phyloP scores from a whole-genome alignment of 768 basidiomycete species.

The Pisolithus marmoratus region DNA sequence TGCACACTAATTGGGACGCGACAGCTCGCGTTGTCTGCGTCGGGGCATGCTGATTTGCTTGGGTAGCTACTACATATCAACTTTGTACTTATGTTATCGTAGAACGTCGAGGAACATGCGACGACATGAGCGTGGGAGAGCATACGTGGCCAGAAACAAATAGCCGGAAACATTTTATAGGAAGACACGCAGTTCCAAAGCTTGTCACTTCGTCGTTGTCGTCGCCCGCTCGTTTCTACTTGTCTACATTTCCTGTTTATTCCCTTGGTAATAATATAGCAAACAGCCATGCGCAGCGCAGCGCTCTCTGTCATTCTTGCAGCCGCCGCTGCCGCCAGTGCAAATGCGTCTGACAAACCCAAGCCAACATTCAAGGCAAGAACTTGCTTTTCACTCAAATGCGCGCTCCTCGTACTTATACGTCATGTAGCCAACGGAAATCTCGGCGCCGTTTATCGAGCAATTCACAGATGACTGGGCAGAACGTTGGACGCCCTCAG shows the following conservation, averaged over 20 bases:
- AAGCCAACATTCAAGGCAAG: constrained; percentile 66
- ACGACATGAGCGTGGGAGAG: constrained; percentile 31
- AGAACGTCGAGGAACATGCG: neutral
- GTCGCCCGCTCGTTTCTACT: constrained; percentile 33
- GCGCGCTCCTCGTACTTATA: neutral
- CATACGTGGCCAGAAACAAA: constrained; percentile 41
- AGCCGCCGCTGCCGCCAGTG: constrained; percentile 57
- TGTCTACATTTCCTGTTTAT: constrained; percentile 3
- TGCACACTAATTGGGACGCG: constrained; percentile 6
- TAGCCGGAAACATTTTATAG: constrained; percentile 32
- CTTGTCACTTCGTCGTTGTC: constrained; percentile 18
- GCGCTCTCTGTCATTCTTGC: constrained; percentile 70
- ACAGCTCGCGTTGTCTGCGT: constrained; percentile 88
- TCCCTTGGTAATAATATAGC: constrained; percentile 55
- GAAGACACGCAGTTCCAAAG: constrained; percentile 10
- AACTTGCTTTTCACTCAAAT: constrained; percentile 14
- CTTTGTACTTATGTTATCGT: constrained; percentile 4
- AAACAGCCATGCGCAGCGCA: constrained; percentile 70
- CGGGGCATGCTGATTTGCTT: constrained; percentile 91
- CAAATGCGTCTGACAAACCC: constrained; percentile 52
- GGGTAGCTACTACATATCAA: constrained; percentile 36
- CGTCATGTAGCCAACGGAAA: constrained; percentile 52
- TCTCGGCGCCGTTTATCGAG: constrained; percentile 90
- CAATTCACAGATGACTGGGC: constrained; percentile 93
- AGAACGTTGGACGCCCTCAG: constrained; percentile 91